phyloP scores from a whole-genome alignment of 805 yeast genomes.

The Saccharomycopsis selenospora region DNA sequence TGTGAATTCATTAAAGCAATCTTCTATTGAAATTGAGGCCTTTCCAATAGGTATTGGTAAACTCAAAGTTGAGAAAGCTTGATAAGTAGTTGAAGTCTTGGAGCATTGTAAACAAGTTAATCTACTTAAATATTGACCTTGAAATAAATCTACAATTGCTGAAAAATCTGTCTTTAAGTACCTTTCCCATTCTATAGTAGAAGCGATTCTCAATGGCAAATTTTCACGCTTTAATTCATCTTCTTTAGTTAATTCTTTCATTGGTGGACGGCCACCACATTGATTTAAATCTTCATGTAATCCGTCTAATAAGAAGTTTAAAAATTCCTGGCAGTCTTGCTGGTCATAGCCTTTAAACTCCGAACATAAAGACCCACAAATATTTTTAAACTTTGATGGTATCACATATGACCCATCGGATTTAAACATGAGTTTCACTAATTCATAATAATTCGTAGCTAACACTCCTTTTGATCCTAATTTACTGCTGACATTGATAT shows the following conservation, averaged over 20 bases:
- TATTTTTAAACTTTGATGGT: slow-evolving; percentile 59
- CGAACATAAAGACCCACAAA: slow-evolving; percentile 58
- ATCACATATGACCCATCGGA: slow-evolving; percentile 41
- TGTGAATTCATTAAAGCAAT: slow-evolving; percentile 73
- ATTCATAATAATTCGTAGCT: slow-evolving; percentile 58
- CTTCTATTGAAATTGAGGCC: slow-evolving; percentile 35
- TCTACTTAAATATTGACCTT: slow-evolving; percentile 83
- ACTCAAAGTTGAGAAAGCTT: slow-evolving; percentile 70
- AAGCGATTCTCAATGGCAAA: slow-evolving; percentile 70
- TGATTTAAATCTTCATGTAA: slow-evolving; percentile 79
- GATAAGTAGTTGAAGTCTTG: slow-evolving; percentile 77
- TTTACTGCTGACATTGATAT: slow-evolving; percentile 64
- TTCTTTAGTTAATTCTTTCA: slow-evolving; percentile 54
- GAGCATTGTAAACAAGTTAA: slow-evolving; percentile 67
- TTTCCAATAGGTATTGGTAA: slow-evolving; percentile 62
- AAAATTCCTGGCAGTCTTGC: slow-evolving; percentile 81
- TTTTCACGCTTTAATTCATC: slow-evolving; percentile 70
- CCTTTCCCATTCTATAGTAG: slow-evolving; percentile 88
- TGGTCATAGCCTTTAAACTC: slow-evolving; percentile 64
- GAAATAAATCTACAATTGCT: slow-evolving; percentile 70
- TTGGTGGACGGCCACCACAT: slow-evolving; percentile 46
- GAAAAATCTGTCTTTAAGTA: slow-evolving; percentile 75
- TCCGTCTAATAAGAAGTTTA: slow-evolving; percentile 66
- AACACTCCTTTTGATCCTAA: slow-evolving; percentile 78
- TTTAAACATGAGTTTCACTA: slow-evolving; percentile 48